Evolutionary conservation across 2,329 filamentous ascomycete genomes (phyloP).

Genomic region (Fusarium sp.): DNA sequence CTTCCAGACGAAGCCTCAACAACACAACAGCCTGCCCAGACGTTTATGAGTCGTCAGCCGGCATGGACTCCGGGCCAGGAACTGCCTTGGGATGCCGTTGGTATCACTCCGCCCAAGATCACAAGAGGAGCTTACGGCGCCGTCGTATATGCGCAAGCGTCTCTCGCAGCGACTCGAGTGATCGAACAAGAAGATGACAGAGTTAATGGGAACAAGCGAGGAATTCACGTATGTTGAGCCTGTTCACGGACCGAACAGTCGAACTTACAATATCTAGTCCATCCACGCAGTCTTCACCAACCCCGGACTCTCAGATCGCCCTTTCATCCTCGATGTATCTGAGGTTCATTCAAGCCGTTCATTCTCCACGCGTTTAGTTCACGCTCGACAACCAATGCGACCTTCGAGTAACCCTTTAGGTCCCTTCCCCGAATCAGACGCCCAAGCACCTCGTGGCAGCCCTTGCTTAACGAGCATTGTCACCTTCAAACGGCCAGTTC

Average conservation of each 20-base stretch:
- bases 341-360: slow-evolving; percentile 61
- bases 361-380: slow-evolving; percentile 66
- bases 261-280: slow-evolving; percentile 56
- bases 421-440: slow-evolving; percentile 59
- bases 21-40: slow-evolving; percentile 27
- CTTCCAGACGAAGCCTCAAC: slow-evolving; percentile 38
- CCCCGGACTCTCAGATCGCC: slow-evolving; percentile 62
- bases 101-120: slow-evolving; percentile 26
- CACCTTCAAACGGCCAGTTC: slow-evolving; percentile 64
- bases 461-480: slow-evolving; percentile 67
- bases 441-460: slow-evolving; percentile 55
- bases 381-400: slow-evolving; percentile 61
- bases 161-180: slow-evolving; percentile 55
- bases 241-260: not conserved
- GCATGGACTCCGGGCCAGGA: slow-evolving; percentile 54
- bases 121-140: slow-evolving; percentile 55
- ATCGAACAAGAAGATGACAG: slow-evolving; percentile 52
- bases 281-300: slow-evolving; percentile 71
- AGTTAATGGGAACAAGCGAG: slow-evolving; percentile 44
- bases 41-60: slow-evolving; percentile 53
- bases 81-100: slow-evolving; percentile 49
- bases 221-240: slow-evolving; percentile 56
- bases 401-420: slow-evolving; percentile 56
- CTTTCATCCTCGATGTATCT: slow-evolving; percentile 67
- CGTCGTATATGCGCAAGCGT: slow-evolving; percentile 56